Percentiles rank a stretch among this genome's conserved stretches.
Conservation (phyloP, 306 rosid genomes). For the Macrotyloma uniflorum region DNA sequence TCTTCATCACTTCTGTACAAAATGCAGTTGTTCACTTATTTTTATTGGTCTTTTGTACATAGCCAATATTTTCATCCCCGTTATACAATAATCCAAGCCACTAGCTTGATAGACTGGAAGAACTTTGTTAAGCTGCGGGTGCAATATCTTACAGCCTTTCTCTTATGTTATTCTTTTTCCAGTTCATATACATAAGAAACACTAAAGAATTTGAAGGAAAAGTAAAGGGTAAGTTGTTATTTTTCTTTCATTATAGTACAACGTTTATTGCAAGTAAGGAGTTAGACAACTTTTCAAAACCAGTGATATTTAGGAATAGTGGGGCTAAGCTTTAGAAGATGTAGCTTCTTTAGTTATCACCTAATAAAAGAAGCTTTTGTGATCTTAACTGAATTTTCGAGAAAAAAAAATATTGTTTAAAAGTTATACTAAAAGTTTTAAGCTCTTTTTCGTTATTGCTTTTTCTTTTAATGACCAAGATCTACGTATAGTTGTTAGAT, state of each 20-base stretch:
- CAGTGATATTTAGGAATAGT: neutral
- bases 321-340: neutral
- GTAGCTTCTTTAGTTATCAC: neutral
- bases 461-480: neutral
- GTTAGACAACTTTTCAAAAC: neutral
- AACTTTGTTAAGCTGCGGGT: conserved; percentile 46
- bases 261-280: neutral
- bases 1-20: conserved; percentile 45
- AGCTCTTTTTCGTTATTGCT: neutral
- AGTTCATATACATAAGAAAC: neutral
- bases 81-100: conserved; percentile 62
- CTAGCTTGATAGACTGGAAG: conserved; percentile 43
- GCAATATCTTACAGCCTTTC: conserved; percentile 31
- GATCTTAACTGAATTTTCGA: neutral
- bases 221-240: neutral
- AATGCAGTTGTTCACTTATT: conserved; percentile 34
- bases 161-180: neutral
- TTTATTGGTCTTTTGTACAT: conserved; percentile 65
- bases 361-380: neutral
- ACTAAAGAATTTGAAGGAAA: neutral
- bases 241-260: neutral
- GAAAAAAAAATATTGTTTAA: neutral
- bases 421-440: too few species aligned
- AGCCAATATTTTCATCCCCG: conserved; percentile 48
- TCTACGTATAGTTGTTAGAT: neutral